A percentile compares a stretch with the other conserved stretches of the same genome.
These are phyloP conservation scores for Hura crepitans DNA, from an alignment of 441 rosid genomes.

Conservation along the genomic window DNA sequence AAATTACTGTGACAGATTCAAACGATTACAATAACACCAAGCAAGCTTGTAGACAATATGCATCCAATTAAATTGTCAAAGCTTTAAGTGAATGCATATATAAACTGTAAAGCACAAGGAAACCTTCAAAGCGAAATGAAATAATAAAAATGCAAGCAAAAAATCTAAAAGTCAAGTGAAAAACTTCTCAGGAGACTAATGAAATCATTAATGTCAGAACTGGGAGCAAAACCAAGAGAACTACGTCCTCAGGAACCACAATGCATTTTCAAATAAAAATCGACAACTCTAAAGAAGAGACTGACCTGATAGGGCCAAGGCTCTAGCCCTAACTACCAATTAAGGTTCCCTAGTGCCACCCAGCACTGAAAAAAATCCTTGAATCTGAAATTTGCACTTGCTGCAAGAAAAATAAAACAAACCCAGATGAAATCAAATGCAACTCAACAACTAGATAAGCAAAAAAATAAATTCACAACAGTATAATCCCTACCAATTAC, in stretches of 20 bases:
- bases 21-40: not conserved
- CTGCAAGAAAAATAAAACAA: constrained; percentile 22
- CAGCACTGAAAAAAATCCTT: constrained; percentile 6
- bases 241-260: not conserved
- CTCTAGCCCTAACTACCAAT: constrained; percentile 20
- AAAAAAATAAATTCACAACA: not conserved
- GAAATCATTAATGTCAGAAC: not conserved
- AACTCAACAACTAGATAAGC: constrained; percentile 5
- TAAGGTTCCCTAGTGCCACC: constrained; percentile 18
- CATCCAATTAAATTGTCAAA: too few relatives aligned
- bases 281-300: constrained; percentile 5
- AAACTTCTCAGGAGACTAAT: not conserved
- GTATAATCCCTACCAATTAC: not conserved
- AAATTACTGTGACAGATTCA: not conserved
- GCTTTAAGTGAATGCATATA: too few relatives aligned
- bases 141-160: not conserved
- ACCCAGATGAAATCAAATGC: constrained; percentile 29
- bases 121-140: not conserved
- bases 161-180: not conserved
- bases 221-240: not conserved
- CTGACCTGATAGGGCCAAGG: constrained; percentile 26
- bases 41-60: not conserved
- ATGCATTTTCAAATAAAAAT: not conserved
- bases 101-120: not conserved
- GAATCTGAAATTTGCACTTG: not conserved